Base-by-base conservation (phyloP, 257 asterid species). In the Solanum phureja region DNA sequence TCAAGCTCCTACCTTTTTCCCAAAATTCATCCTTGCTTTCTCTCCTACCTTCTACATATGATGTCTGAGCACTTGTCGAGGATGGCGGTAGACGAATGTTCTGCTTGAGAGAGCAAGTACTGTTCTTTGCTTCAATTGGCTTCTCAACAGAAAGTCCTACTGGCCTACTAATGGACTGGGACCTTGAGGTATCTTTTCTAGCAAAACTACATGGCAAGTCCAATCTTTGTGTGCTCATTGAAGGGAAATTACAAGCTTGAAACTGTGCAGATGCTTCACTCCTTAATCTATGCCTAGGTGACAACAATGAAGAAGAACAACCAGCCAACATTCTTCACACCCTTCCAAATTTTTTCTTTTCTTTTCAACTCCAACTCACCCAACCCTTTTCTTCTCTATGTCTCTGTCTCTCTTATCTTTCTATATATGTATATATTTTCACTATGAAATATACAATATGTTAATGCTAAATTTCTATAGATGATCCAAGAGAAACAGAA, bases 151-250 rank as follows among this genome's bases (percentile, higher is more conserved):
- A 89, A 87, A 95, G 91, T 33, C 97, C 95, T 3, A 92, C 97
- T 1, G 98, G 98, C 89, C 98, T 94, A 33, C 97, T 94, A n/a
- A 93, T 91, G 0, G 96, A 71, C 52, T 94, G 98, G 4, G 94
- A 87, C 90, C 98, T 88, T 4, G 94, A 69, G 3, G 89, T 79
- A 8, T 96, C 99, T 88, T 97, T 97, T 5, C 95, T 88, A 1
- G 89, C 90, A 86, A 94, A 97, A 89, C 91, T 89, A 86, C 98
- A 90, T 6, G 99, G 99, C 83, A 97, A 90, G 87, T 97, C 99
- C 94, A 97, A 91, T 90, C 99, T 93, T 21, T 96, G 98, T 62
- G 99, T 96, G 96, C 95, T 97, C 99, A 97, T 97, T 91, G 96
- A 88, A 68, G 98, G 98, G 75, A 96, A 92, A 89, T 95, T 95